These are phyloP conservation scores for Mortierella sp. DNA, from an alignment of 371 early-diverging fungal species.

Conservation along the genomic window DNA sequence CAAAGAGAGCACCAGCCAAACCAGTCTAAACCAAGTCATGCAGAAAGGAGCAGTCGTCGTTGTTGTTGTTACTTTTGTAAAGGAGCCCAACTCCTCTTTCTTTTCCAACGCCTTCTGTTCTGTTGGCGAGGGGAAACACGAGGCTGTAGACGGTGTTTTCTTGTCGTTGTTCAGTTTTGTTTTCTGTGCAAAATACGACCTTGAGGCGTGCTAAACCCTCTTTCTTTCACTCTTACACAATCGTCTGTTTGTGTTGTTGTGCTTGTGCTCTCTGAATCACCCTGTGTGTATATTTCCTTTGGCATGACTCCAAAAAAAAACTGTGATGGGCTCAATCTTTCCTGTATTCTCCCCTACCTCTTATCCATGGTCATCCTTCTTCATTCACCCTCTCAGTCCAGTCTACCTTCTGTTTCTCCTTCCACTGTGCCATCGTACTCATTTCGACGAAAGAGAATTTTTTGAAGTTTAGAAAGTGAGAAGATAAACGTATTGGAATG, in stretches of 20 bases:
- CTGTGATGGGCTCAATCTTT: neutral
- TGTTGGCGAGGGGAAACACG: neutral
- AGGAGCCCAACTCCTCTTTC: neutral
- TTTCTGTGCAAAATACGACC: neutral
- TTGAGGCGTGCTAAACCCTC: neutral
- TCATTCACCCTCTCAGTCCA: neutral
- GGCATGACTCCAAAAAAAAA: constrained; percentile 17
- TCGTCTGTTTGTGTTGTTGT: neutral
- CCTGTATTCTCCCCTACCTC: neutral
- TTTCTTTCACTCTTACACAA: no score
- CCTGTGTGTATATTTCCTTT: neutral
- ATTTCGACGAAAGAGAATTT: neutral
- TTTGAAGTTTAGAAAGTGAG: neutral
- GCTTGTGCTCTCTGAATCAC: constrained; percentile 5
- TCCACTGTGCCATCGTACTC: neutral
- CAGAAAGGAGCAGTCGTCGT: neutral
- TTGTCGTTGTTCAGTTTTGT: neutral
- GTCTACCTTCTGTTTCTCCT: neutral
- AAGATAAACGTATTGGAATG: no score
- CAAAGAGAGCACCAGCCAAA: neutral
- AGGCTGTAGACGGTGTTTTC: neutral
- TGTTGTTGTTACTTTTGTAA: neutral
- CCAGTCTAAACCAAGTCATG: neutral
- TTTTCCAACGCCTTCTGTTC: constrained; percentile 7
- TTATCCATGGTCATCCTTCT: neutral